Percentiles rank a stretch among this genome's conserved stretches.
phyloP scores from a whole-genome alignment of 345 rosid species.

The Pistacia atlantica region DNA sequence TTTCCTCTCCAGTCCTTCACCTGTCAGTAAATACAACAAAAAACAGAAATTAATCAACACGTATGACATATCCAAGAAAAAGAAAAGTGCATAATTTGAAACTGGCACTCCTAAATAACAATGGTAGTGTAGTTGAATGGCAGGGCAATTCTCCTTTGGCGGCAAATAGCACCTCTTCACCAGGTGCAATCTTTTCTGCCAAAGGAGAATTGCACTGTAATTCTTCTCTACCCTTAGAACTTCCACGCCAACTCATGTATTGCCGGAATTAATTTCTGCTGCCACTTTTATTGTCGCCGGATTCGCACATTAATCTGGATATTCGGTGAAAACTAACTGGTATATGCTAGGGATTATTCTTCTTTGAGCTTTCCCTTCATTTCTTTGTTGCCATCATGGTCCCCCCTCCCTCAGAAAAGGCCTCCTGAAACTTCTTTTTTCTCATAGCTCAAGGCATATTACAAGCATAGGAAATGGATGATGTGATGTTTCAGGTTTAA shows the following conservation, averaged over 20 bases:
- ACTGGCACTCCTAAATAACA: not conserved
- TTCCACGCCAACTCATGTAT: not conserved
- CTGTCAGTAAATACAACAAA: not conserved
- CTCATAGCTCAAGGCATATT: not conserved
- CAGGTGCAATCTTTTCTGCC: constrained; percentile 34
- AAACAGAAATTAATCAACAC: too few species aligned
- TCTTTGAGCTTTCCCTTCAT: constrained; percentile 19
- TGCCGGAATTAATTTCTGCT: not conserved
- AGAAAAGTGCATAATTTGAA: not conserved
- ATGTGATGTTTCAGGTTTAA: not conserved
- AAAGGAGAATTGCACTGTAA: constrained; percentile 45
- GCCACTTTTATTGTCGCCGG: constrained; percentile 16
- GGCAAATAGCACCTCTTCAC: constrained; percentile 5
- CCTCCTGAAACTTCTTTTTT: constrained; percentile 18
- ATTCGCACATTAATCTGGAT: constrained; percentile 43
- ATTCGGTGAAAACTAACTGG: constrained; percentile 25
- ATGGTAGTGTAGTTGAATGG: constrained; percentile 26
- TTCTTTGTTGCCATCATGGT: constrained; percentile 28
- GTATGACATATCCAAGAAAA: not conserved
- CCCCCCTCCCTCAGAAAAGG: constrained; percentile 31
- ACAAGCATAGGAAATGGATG: not conserved
- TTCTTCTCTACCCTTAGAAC: constrained; percentile 32
- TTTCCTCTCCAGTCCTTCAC: not conserved
- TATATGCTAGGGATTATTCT: constrained; percentile 43
- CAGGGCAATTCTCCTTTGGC: constrained; percentile 60